These are phyloP conservation scores for Ganoderma multipileum DNA, from an alignment of 1,284 basidiomycete species.

Conservation along the genomic window DNA sequence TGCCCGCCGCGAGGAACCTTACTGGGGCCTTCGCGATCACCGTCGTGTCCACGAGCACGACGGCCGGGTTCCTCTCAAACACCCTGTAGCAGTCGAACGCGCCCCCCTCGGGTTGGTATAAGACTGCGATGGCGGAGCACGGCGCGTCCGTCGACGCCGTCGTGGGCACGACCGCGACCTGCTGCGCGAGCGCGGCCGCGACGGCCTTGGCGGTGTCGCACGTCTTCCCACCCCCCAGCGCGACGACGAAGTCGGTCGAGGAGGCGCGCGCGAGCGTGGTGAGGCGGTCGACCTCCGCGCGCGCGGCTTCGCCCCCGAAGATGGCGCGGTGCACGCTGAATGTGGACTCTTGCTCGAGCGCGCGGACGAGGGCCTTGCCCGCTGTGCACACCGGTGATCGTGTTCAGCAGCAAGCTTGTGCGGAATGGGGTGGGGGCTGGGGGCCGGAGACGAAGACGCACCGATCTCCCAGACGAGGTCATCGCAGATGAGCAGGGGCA, in stretches of 20 bases:
- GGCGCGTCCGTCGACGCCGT: conserved; percentile 46
- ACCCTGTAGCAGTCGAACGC: conserved; percentile 44
- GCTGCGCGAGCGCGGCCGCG: conserved; percentile 38
- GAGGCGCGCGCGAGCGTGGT: conserved; percentile 29
- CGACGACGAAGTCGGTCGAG: conserved; percentile 41
- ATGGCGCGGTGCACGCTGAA: conserved; percentile 38
- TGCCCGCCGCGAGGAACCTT: conserved; percentile 43
- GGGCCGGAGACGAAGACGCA: conserved; percentile 21
- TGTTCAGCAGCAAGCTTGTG: not conserved
- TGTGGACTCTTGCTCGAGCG: conserved; percentile 30
- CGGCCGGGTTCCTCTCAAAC: conserved; percentile 41
- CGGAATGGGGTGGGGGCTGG: not conserved
- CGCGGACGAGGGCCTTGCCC: conserved; percentile 37
- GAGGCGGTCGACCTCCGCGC: conserved; percentile 40
- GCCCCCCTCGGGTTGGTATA: conserved; percentile 39
- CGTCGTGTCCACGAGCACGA: conserved; percentile 44
- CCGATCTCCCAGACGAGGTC: conserved; percentile 42
- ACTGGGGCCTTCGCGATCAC: conserved; percentile 41
- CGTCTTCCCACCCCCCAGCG: conserved; percentile 44
- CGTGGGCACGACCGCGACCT: conserved; percentile 42
- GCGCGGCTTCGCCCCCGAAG: conserved; percentile 43
- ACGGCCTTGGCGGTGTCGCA: conserved; percentile 43
- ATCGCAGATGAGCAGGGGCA: conserved; percentile 40
- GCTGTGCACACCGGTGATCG: conserved; percentile 23
- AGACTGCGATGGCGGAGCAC: conserved; percentile 44